These are phyloP conservation scores for Fusarium buxicola DNA, from an alignment of 2,329 filamentous ascomycete species.

Conservation along the genomic window DNA sequence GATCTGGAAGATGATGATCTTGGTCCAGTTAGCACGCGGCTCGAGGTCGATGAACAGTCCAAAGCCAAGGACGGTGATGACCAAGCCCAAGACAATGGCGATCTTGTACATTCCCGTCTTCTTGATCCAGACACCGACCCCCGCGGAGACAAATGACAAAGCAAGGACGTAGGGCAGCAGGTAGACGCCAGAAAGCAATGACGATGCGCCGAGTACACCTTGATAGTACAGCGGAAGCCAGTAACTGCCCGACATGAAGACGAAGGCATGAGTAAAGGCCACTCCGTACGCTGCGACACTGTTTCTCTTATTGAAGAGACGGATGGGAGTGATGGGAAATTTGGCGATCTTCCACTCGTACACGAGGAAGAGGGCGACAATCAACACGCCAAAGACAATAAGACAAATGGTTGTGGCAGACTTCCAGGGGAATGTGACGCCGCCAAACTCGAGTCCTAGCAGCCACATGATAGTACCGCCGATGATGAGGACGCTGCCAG, in stretches of 20 bases:
- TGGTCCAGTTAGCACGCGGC: constrained; percentile 64
- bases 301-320: constrained; percentile 73
- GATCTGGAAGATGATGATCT: constrained; percentile 71
- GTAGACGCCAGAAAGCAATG: constrained; percentile 80
- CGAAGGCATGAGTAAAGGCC: constrained; percentile 79
- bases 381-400: constrained; percentile 76
- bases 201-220: constrained; percentile 74
- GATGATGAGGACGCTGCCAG: constrained; percentile 69
- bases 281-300: constrained; percentile 74
- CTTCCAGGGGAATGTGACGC: constrained; percentile 78
- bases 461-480: constrained; percentile 88
- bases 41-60: constrained; percentile 73
- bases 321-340: constrained; percentile 82
- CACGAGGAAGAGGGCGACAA: constrained; percentile 73
- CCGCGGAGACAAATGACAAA: constrained; percentile 71
- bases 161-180: constrained; percentile 77
- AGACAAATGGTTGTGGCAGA: constrained; percentile 82
- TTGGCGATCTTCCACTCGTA: constrained; percentile 79
- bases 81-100: constrained; percentile 69
- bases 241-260: constrained; percentile 83
- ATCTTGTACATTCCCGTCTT: constrained; percentile 74
- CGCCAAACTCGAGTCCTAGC: constrained; percentile 87
- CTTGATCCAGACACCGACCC: constrained; percentile 67
- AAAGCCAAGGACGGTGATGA: constrained; percentile 71
- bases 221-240: constrained; percentile 91